phyloP scores from a whole-genome alignment of 2,329 filamentous ascomycete species.

The Colletotrichum costaricense region DNA sequence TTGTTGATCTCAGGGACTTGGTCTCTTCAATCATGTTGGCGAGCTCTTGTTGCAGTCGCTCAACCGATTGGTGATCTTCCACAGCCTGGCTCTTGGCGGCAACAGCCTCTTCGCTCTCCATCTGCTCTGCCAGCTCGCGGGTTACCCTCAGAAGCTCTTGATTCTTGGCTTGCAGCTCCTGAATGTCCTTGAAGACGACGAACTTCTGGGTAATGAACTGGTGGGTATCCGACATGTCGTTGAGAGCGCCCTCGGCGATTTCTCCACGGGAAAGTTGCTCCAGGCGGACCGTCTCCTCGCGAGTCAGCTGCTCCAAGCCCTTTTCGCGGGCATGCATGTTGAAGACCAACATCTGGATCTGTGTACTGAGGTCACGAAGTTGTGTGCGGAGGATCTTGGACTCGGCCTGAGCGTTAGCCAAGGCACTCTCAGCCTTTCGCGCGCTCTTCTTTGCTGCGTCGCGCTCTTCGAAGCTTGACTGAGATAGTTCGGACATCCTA shows the following conservation, averaged over 20 bases:
- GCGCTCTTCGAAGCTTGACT: constrained; percentile 83
- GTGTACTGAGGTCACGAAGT: constrained; percentile 87
- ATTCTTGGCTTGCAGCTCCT: constrained; percentile 89
- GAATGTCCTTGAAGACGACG: constrained; percentile 88
- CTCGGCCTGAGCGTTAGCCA: constrained; percentile 74
- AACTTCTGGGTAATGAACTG: constrained; percentile 89
- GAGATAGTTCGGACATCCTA: constrained; percentile 86
- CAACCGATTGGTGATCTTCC: constrained; percentile 77
- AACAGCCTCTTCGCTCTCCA: constrained; percentile 90
- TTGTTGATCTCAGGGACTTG: constrained; percentile 81
- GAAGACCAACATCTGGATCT: constrained; percentile 90
- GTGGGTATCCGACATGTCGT: constrained; percentile 85
- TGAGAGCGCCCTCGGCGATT: constrained; percentile 75
- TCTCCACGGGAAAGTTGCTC: constrained; percentile 83
- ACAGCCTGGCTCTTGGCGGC: constrained; percentile 72
- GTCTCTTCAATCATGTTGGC: constrained; percentile 86
- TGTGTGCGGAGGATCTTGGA: constrained; percentile 85
- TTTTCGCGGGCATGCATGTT: constrained; percentile 86
- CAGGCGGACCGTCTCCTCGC: constrained; percentile 79
- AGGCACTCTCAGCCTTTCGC: constrained; percentile 81
- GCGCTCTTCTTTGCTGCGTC: constrained; percentile 82
- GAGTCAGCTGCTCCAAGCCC: constrained; percentile 76
- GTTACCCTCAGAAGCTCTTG: constrained; percentile 84
- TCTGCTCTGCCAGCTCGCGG: constrained; percentile 84
- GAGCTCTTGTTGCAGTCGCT: constrained; percentile 77